These are phyloP conservation scores for Colletotrichum karsti DNA, from an alignment of 2,329 filamentous ascomycete genomes.

Conservation along the genomic window DNA sequence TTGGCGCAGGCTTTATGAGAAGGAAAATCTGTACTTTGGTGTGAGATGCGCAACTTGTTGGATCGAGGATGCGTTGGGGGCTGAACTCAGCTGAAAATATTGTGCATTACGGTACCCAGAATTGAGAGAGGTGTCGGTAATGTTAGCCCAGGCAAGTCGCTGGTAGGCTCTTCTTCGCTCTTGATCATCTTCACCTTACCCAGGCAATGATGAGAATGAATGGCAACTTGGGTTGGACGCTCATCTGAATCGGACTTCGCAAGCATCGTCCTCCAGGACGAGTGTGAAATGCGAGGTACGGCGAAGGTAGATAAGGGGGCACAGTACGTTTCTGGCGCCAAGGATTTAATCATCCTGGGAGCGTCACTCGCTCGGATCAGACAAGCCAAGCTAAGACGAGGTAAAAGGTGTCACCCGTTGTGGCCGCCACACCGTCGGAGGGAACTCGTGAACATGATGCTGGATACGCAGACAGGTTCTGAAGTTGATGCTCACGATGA, in stretches of 20 bases:
- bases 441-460: not conserved
- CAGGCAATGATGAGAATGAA: not conserved
- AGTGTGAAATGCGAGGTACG: not conserved
- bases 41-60: not conserved
- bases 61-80: not conserved
- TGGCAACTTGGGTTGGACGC: not conserved
- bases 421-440: not conserved
- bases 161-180: not conserved
- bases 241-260: not conserved
- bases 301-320: slow-evolving; percentile 19
- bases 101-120: not conserved
- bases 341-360: slow-evolving; percentile 23
- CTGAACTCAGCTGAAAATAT: not conserved
- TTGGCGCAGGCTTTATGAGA: slow-evolving; percentile 1
- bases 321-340: slow-evolving; percentile 18
- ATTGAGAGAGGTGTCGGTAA: not conserved
- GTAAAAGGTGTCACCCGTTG: not conserved
- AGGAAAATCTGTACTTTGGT: not conserved
- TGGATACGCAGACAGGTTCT: not conserved
- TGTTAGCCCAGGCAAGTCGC: not conserved
- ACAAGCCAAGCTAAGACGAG: slow-evolving; percentile 18
- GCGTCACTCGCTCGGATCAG: slow-evolving; percentile 26
- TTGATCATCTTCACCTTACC: not conserved
- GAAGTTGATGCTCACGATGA: slow-evolving; percentile 11
- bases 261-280: not conserved